Base-by-base conservation (phyloP, 1,139 yeast genomes). In the Yamadazyma atmosphaerica region DNA sequence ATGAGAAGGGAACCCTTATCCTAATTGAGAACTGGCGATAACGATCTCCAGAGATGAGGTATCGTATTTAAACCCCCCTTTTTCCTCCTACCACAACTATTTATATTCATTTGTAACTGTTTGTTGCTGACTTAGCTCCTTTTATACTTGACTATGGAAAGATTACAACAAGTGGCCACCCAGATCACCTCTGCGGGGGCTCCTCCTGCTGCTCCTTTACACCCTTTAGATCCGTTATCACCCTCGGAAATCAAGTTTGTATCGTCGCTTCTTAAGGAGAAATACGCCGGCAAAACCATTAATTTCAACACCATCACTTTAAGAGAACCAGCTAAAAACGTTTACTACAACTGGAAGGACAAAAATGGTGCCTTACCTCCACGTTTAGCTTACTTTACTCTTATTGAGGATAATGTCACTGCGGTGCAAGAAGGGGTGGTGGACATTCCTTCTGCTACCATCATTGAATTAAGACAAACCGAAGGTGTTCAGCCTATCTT, bases 351-450 rank as follows among this genome's bases (percentile, higher is more conserved):
- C 26, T 85, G 90, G 90, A 79, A 77, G 50, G 86, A 81, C 45
- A 57, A 68, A 34, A 68, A 65, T 37, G 83, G 83, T n/a, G 74
- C 84, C 9, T 45, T 66, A 25, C 87, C 88, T 24, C 81, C 84
- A 39, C 72, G 92, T 59, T 65, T 81, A 49, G 88, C 84, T 10
- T 81, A 77, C 54, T 81, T 73, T 46, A 86, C 84, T 38, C 68
- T 81, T 37, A 68, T 85, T 42, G 83, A 81, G 58, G 58, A 71
- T 16, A 86, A 79, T 34, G 72, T 69, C 40, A 59, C 72, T 34
- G 89, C 87, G 47, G 70, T 83, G 38, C 79, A 77, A 51, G 92
- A 85, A 57, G 90, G 88, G 59, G 64, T 77, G 33, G 83, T 82
- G 46, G 85, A 81, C 54, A 58, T 85, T 38, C 64, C 68, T 25